Evolutionary conservation across 164 flowering plant species (phyloP), one percentile per base, ranked within the genome.

Genomic region (Macadamia tetraphylla): DNA sequence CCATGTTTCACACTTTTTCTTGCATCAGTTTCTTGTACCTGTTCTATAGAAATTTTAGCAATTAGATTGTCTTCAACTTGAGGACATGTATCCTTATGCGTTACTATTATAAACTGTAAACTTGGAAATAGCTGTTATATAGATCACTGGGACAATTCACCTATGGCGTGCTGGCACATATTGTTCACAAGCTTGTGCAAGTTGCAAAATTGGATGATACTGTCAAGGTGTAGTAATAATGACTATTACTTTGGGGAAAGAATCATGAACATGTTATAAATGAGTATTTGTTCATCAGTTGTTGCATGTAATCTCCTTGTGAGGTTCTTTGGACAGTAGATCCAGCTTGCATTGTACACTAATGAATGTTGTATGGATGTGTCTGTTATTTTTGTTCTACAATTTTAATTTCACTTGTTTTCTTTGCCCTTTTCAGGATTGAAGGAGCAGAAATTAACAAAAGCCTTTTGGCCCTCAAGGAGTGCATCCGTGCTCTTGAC

Each of bases 381-480:
- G n/a, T 29, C 11, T 48, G 17, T 49, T 15, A 32, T 52, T 29
- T 15, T 13, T 31, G n/a, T 11, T 9, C 13, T 46, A 11, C 12
- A 46, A 8, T 46, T 46, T 9, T 11, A 46, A 35, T 35, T 46
- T 46, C 23, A 46, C 62, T 58, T 53, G 32, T 11, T 62, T 53
- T 29, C 17, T 15, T 52, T 73, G 9, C 59, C 42, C 23, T 32
- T 74, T 76, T 67, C 83, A 95, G 99, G 79, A 95, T 95, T 80
- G 99, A 95, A 69, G 99, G 99, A 52, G 99, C 99, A 67, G 99
- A 95, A 83, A 95, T 95, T 49, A 95, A 95, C 79, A 95, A 95
- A 83, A 95, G 99, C 75, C 94, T 95, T 72, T 78, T 95, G 83
- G 99, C 99, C 61, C 86, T 95, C 17, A 95, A 95, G 80, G 99